phyloP scores from a whole-genome alignment of 2,329 filamentous ascomycete genomes.

The Scedosporium boydii region DNA sequence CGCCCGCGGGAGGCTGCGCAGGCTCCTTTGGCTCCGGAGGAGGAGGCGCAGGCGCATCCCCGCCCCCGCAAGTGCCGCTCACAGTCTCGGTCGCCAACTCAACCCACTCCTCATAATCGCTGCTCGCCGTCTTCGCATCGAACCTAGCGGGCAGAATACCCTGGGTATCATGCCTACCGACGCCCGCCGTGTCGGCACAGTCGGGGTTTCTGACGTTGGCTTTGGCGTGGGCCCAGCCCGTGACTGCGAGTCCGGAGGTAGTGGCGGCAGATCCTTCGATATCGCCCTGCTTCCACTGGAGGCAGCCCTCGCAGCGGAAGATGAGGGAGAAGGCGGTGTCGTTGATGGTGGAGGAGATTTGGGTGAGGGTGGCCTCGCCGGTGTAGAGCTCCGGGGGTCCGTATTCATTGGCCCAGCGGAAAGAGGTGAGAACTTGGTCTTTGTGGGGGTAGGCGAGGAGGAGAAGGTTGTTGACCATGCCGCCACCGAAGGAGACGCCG shows the following conservation, averaged over 20 bases:
- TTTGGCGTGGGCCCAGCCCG: constrained; percentile 48
- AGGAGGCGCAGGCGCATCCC: constrained; percentile 18
- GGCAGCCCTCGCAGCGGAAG: constrained; percentile 53
- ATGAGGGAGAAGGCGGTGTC: constrained; percentile 50
- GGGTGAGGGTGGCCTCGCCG: constrained; percentile 51
- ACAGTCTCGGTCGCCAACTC: constrained; percentile 31
- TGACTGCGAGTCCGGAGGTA: constrained; percentile 29
- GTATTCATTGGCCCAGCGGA: constrained; percentile 50
- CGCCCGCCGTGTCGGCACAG: constrained; percentile 32
- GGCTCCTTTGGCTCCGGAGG: constrained; percentile 14
- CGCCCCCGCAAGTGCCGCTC: constrained; percentile 11
- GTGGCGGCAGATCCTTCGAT: constrained; percentile 33
- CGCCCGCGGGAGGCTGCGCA: background rate
- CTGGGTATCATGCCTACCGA: constrained; percentile 46
- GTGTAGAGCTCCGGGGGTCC: constrained; percentile 46
- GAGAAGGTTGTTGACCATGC: constrained; percentile 7
- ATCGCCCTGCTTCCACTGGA: constrained; percentile 41
- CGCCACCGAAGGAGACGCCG: constrained; percentile 1
- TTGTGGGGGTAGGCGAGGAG: constrained; percentile 31
- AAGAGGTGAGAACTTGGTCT: constrained; percentile 43
- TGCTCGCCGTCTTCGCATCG: constrained; percentile 24
- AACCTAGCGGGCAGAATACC: constrained; percentile 36
- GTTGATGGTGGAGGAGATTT: constrained; percentile 49
- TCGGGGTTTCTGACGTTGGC: constrained; percentile 15
- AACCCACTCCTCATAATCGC: constrained; percentile 32